Evolutionary conservation across 768 basidiomycete species (phyloP).

Genomic region (Trametes maxima): DNA sequence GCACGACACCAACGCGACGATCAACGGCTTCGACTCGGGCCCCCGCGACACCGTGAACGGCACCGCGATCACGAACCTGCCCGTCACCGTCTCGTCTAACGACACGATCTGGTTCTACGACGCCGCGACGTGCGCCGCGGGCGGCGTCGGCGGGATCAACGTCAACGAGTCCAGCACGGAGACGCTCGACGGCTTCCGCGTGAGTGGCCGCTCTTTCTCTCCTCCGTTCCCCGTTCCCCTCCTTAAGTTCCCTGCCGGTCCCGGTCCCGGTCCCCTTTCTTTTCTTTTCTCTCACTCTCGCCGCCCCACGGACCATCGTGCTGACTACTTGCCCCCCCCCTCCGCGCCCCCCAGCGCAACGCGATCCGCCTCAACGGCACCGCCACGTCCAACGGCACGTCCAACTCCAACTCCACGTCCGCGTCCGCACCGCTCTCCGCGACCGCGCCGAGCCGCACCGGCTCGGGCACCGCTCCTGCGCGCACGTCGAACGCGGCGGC

Average conservation of each 20-base stretch:
- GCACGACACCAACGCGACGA: slow-evolving; percentile 46
- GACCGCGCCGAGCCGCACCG: slow-evolving; percentile 2
- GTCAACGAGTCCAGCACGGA: slow-evolving; percentile 44
- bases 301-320: background rate
- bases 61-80: slow-evolving; percentile 45
- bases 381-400: slow-evolving; percentile 25
- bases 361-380: slow-evolving; percentile 61
- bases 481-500: background rate
- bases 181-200: slow-evolving; percentile 44
- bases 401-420: slow-evolving; percentile 19
- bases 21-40: slow-evolving; percentile 62
- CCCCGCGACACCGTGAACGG: slow-evolving; percentile 53
- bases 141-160: slow-evolving; percentile 67
- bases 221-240: background rate
- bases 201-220: background rate
- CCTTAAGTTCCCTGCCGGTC: background rate
- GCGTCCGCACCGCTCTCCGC: slow-evolving; percentile 6
- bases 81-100: slow-evolving; percentile 46
- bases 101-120: slow-evolving; percentile 67
- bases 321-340: too few relatives aligned
- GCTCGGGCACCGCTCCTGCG: slow-evolving; percentile 20
- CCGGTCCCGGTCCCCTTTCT: background rate
- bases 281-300: too few relatives aligned
- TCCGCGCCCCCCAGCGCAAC: too few relatives aligned
- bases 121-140: slow-evolving; percentile 51